Evolutionary conservation across 345 rosid genomes (phyloP), one percentile per base, ranked within the genome.

Genomic region (Hirschfeldia incana): DNA sequence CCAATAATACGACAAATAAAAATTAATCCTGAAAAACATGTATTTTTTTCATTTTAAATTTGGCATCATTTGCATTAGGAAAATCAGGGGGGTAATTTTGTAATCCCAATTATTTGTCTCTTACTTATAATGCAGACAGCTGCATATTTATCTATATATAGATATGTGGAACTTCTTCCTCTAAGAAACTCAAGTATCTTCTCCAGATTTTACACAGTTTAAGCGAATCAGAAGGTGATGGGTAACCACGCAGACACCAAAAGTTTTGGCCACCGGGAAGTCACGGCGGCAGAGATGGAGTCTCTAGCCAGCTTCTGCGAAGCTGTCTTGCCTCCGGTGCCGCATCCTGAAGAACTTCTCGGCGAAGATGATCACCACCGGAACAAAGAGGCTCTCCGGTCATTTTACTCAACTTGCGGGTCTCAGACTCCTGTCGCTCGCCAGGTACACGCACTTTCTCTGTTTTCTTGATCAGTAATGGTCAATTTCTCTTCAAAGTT

Each of bases 241-340:
- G 80, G 73, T 65, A 75, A 75, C 53, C 61, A 42, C 27, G 75
- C 4, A 65, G 15, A 30, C 55, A 26, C 64, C 34, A 37, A 44
- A 21, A 64, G 30, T 1, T 80, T 65, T n/a, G 27, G 65, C 12
- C 69, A 8, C 59, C 55, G 37, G 6, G 86, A 85, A 26, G 62
- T 92, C 69, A 80, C 88, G 46, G 77, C 84, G 26, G 73, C 59
- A 2, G 96, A 94, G 85, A 85, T 94, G 72, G 72, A 76, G 8
- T 42, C 92, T 0, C 65, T 94, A 75, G 69, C 83, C 9, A 77
- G 87, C 78, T 4, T 92, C 30, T 91, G 91, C n/a, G 90, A 89
- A 62, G 83, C 84, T 5, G 2, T 88, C 8, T 78, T 88, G 64
- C 95, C 97, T 61, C 67, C 93, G 77, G 37, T 88, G 28, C 13